Evolutionary conservation across 108 stramenopile genomes (phyloP).

Genomic region (Nitzschia sp.): DNA sequence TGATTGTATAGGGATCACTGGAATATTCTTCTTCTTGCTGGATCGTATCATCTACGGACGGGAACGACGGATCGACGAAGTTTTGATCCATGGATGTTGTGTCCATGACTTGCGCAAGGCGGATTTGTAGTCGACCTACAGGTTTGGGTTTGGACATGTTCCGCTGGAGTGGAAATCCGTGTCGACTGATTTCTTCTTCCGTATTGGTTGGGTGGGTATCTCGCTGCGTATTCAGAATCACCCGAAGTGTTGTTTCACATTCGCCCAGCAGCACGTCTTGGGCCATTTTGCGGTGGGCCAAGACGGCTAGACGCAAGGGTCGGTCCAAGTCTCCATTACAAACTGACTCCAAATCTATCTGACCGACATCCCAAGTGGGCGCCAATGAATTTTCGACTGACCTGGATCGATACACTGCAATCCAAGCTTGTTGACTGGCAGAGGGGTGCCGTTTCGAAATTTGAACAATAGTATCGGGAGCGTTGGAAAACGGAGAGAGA

Average conservation of each 20-base stretch:
- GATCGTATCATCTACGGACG: neutral
- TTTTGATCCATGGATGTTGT: neutral
- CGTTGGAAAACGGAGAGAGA: neutral
- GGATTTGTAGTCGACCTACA: constrained; percentile 3
- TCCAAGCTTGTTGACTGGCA: constrained; percentile 21
- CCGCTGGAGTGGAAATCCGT: constrained; percentile 6
- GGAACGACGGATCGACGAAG: neutral
- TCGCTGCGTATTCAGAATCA: constrained; percentile 13
- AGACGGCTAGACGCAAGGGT: constrained; percentile 28
- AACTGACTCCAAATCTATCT: constrained; percentile 38
- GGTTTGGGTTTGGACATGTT: neutral
- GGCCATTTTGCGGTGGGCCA: neutral
- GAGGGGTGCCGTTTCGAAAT: constrained; percentile 20
- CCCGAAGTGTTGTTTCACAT: constrained; percentile 28
- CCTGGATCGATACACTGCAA: constrained; percentile 61
- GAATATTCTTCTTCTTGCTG: neutral
- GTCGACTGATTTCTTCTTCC: neutral
- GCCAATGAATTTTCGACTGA: constrained; percentile 43
- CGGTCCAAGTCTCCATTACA: constrained; percentile 28
- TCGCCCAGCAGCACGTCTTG: constrained; percentile 3
- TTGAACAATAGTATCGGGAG: constrained; percentile 30
- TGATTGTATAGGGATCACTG: constrained; percentile 3
- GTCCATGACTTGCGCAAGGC: constrained; percentile 6
- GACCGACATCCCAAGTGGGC: constrained; percentile 57
- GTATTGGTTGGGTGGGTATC: neutral